These are phyloP conservation scores for Mycosphaerella arachidis DNA, from an alignment of 2,329 filamentous ascomycete genomes.

Conservation along the genomic window DNA sequence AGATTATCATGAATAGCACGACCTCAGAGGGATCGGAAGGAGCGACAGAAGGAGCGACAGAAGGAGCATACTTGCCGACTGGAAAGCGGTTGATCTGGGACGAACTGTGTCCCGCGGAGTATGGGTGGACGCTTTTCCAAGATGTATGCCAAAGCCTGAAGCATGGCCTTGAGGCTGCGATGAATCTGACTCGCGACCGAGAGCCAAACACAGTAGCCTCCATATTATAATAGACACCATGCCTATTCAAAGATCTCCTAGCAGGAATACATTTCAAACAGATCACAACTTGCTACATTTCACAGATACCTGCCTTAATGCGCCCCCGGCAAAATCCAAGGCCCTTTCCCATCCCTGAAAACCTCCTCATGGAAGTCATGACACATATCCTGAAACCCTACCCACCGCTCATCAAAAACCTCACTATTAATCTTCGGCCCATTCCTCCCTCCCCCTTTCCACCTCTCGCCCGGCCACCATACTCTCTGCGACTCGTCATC, in stretches of 20 bases:
- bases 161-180: constrained; percentile 25
- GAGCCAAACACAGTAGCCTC: too few relatives aligned
- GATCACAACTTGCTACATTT: not conserved
- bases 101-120: constrained; percentile 18
- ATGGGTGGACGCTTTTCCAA: constrained; percentile 19
- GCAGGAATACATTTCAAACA: too few relatives aligned
- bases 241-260: too few relatives aligned
- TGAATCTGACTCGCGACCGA: too few relatives aligned
- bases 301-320: constrained; percentile 9
- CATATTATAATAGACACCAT: not conserved
- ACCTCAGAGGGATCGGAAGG: constrained; percentile 24
- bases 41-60: constrained; percentile 30
- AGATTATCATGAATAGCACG: constrained; percentile 18
- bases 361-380: constrained; percentile 40
- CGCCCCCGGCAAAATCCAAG: constrained; percentile 27
- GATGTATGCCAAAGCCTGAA: constrained; percentile 17
- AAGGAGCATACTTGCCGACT: constrained; percentile 38
- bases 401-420: constrained; percentile 40
- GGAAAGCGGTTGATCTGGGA: constrained; percentile 33
- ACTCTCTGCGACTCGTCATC: constrained; percentile 33
- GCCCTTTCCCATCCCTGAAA: constrained; percentile 43
- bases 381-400: constrained; percentile 44
- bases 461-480: constrained; percentile 43
- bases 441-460: constrained; percentile 47
- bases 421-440: constrained; percentile 42